Evolutionary conservation across 805 yeast species (phyloP), one percentile per base, ranked within the genome.

Genomic region (Candida pini): DNA sequence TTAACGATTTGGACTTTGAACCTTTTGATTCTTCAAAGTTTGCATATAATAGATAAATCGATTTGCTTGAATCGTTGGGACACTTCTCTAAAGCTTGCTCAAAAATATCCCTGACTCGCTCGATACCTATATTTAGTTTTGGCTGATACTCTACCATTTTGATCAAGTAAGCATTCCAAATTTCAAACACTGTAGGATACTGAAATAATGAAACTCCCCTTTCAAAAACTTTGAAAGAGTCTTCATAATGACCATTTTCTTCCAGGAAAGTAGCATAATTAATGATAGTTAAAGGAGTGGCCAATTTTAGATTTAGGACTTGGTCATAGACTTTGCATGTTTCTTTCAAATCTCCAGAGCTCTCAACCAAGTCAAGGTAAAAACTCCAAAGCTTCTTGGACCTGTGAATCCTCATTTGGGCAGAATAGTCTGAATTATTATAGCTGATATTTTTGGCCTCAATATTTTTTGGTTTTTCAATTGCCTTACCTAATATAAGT

Each of bases 291-390:
- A 71, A 53, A 1, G 89, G 84, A 0, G 90, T 81, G 0, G 87
- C 81, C 18, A 85, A 66, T 50, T 78, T 81, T 27, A 81, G 51
- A 18, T 63, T 64, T 22, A 81, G 66, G 10, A 72, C 62, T 18
- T 66, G 55, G 30, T 80, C 85, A 48, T 80, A 81, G 1, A 68
- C 63, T 2, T 49, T 49, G 26, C 60, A 48, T 2, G 68, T 62
- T 7, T 57, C 60, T 0, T 61, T 62, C 9, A 66, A 48, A 30
- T 69, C 73, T 4, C 71, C 67, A 21, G 66, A 54, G 10, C 78
- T 67, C 54, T 82, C 89, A 13, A 80, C 66, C 19, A 85, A 51
- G 47, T 85, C 95, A 18, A 86, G 53, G 49, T 82, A 85, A 43
- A 74, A 71, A 4, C 73, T 60, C 96, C 96, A 89, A 6, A 88